These are phyloP conservation scores for Mimosa pudica DNA, from an alignment of 306 rosid species.

Conservation along the genomic window DNA sequence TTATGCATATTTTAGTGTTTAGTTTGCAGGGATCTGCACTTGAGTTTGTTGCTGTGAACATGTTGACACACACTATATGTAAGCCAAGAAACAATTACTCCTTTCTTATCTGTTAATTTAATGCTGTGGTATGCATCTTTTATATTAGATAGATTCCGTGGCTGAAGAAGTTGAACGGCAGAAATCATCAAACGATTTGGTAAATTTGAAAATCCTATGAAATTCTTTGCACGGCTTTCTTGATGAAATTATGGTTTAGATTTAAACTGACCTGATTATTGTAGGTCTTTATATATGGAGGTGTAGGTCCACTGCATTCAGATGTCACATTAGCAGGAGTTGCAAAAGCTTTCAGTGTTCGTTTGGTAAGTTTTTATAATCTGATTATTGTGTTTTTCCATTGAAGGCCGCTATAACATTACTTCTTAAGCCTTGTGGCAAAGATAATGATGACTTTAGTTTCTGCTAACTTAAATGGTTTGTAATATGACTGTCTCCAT, in stretches of 20 bases:
- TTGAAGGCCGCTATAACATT: neutral
- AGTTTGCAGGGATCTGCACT: slow-evolving; percentile 23
- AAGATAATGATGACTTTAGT: too few species aligned
- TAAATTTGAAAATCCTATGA: slow-evolving; percentile 35
- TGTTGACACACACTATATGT: too few species aligned
- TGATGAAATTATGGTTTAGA: slow-evolving; percentile 26
- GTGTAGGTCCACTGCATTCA: slow-evolving; percentile 92
- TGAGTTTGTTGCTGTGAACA: slow-evolving; percentile 20
- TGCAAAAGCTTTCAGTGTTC: slow-evolving; percentile 94
- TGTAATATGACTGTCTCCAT: too few species aligned
- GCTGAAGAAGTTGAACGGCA: slow-evolving; percentile 85
- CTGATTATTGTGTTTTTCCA: slow-evolving; percentile 22
- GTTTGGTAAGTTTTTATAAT: slow-evolving; percentile 67
- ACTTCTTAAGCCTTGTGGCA: neutral
- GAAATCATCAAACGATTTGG: slow-evolving; percentile 75
- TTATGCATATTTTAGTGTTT: slow-evolving; percentile 15
- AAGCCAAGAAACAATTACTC: too few species aligned
- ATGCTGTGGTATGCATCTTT: slow-evolving; percentile 10
- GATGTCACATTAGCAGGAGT: slow-evolving; percentile 88
- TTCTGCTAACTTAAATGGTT: too few species aligned
- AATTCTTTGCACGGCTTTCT: slow-evolving; percentile 28
- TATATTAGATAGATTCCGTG: slow-evolving; percentile 77
- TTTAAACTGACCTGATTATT: slow-evolving; percentile 34
- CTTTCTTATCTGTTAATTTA: too few species aligned
- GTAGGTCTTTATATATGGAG: slow-evolving; percentile 91